A percentile compares a stretch with the other conserved stretches of the same genome.
Evolutionary conservation across 179 eudicot genomes (phyloP).

Genomic region (Spinacia oleracea): DNA sequence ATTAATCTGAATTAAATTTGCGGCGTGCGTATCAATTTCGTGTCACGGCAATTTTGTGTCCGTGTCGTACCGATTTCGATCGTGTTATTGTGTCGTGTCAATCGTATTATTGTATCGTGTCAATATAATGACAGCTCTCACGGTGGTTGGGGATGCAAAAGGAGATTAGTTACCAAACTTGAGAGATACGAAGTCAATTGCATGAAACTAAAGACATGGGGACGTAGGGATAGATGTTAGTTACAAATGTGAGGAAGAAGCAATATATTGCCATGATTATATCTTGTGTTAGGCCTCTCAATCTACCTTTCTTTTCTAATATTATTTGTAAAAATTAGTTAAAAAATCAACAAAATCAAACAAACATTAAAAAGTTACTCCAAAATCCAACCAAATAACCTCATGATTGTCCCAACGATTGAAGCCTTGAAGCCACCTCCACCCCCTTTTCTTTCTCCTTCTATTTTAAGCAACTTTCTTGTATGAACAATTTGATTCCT

Average conservation of each 20-base stretch:
- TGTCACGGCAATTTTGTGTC: too few species aligned
- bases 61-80: too few species aligned
- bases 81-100: too few species aligned
- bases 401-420: slow-evolving; percentile 39
- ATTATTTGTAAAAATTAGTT: not conserved
- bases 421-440: slow-evolving; percentile 42
- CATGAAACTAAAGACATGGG: not conserved
- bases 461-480: slow-evolving; percentile 31
- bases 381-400: slow-evolving; percentile 15
- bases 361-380: not conserved
- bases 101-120: too few species aligned
- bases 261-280: slow-evolving; percentile 42
- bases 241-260: slow-evolving; percentile 59
- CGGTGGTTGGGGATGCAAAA: too few species aligned
- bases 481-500: not conserved
- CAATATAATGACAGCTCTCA: too few species aligned
- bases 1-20: too few species aligned
- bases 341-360: slow-evolving; percentile 11
- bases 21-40: too few species aligned
- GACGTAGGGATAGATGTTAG: too few species aligned
- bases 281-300: slow-evolving; percentile 29
- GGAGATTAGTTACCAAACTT: too few species aligned
- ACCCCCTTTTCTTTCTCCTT: slow-evolving; percentile 24
- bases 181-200: too few species aligned
- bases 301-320: not conserved